These are phyloP conservation scores for Gossypium mustelinum DNA, from an alignment of 345 rosid species.

Conservation along the genomic window DNA sequence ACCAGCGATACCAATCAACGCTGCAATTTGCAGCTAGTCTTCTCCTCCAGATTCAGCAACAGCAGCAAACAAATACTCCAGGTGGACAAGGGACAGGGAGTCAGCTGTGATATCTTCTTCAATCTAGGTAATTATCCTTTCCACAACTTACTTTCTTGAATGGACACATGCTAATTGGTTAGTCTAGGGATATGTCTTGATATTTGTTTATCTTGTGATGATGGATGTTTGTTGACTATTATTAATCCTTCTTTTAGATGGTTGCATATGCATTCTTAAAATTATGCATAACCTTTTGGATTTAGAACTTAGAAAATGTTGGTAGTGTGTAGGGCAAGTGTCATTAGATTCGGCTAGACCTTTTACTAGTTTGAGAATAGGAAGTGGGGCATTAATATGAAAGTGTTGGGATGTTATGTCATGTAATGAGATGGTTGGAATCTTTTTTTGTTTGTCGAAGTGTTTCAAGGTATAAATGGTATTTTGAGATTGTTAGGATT, in stretches of 20 bases:
- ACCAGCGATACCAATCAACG: conserved; percentile 86
- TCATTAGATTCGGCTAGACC: background rate
- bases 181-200: background rate
- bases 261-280: background rate
- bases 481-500: background rate
- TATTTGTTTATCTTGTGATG: conserved; percentile 10
- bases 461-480: background rate
- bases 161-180: conserved; percentile 3
- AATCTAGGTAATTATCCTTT: conserved; percentile 35
- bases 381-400: background rate
- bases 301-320: background rate
- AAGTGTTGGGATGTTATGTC: too few species aligned
- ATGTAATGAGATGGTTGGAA: background rate
- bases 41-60: conserved; percentile 38
- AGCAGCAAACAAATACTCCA: conserved; percentile 28
- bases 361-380: background rate
- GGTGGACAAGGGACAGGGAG: conserved; percentile 42
- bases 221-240: conserved; percentile 9
- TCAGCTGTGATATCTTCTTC: conserved; percentile 25
- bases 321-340: background rate
- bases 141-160: conserved; percentile 10
- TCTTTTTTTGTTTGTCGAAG: background rate
- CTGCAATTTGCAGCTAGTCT: conserved; percentile 61
- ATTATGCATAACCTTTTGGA: background rate
- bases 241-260: background rate